These are phyloP conservation scores for Lagerstroemia fauriei DNA, from an alignment of 441 rosid genomes.

Conservation along the genomic window DNA sequence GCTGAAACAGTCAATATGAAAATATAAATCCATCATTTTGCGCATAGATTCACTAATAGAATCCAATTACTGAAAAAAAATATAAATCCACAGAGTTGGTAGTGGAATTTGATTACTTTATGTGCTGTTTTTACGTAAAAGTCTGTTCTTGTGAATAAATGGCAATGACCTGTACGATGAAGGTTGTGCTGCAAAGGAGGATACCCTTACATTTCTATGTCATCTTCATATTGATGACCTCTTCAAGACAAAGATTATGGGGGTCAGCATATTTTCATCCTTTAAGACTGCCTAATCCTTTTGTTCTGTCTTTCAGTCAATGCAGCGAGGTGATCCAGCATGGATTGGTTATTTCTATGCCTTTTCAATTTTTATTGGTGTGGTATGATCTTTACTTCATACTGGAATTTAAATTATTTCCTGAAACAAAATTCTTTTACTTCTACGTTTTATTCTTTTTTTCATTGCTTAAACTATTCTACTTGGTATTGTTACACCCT, in stretches of 20 bases:
- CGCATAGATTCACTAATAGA: no score
- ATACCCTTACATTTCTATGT: neutral
- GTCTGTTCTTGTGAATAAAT: neutral
- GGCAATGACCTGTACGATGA: neutral
- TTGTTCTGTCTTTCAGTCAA: conserved; percentile 23
- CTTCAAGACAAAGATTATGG: neutral
- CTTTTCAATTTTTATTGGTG: conserved; percentile 22
- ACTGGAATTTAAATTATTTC: neutral
- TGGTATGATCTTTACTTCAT: conserved; percentile 19
- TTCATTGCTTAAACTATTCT: neutral
- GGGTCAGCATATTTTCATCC: neutral
- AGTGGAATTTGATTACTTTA: neutral
- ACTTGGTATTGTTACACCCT: neutral
- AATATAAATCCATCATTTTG: neutral
- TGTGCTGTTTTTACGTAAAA: neutral
- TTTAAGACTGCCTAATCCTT: conserved; percentile 15
- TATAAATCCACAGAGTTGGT: neutral
- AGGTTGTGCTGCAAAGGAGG: neutral
- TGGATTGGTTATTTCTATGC: conserved; percentile 29
- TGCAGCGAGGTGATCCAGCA: conserved; percentile 30
- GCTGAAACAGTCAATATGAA: neutral
- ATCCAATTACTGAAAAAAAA: no score
- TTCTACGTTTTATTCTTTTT: neutral
- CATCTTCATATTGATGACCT: neutral
- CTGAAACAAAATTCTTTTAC: neutral